Conservation (phyloP, 148 eudicot species). For the Silene uniflora region DNA sequence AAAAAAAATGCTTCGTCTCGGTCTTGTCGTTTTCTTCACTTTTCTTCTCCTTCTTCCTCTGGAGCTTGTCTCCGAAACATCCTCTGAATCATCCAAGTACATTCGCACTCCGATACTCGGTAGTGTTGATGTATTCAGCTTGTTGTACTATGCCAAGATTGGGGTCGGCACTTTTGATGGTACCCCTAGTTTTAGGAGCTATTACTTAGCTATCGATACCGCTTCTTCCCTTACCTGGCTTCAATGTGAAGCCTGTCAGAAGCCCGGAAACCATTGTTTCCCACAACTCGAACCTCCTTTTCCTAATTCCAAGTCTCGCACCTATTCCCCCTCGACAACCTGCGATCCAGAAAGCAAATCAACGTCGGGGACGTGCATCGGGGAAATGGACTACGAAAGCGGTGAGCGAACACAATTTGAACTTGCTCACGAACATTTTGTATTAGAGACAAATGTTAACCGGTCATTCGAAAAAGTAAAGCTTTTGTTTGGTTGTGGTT, state of each 20-base stretch:
- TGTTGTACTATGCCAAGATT: neutral
- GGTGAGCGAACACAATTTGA: neutral
- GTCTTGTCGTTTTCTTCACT: too few species aligned
- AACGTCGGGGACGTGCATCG: neutral
- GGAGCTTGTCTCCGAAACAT: neutral
- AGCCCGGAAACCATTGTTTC: neutral
- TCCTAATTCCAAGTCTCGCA: neutral
- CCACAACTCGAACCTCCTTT: neutral
- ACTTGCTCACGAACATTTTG: neutral
- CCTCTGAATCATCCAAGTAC: neutral
- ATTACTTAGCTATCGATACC: neutral
- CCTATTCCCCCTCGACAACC: neutral
- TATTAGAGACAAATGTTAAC: neutral
- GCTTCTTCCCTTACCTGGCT: neutral
- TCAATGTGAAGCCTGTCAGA: neutral
- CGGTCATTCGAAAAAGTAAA: neutral
- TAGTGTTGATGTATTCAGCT: neutral
- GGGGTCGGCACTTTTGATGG: neutral
- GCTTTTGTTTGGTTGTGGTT: neutral
- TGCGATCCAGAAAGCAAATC: too few species aligned
- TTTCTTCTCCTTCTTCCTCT: too few species aligned
- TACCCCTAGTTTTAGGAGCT: neutral
- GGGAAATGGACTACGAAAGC: neutral
- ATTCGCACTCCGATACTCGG: neutral
- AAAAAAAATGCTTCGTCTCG: too few species aligned